Evolutionary conservation across 2,329 filamentous ascomycete species (phyloP), one percentile per base, ranked within the genome.

Genomic region (Thielaviopsis euricoi): DNA sequence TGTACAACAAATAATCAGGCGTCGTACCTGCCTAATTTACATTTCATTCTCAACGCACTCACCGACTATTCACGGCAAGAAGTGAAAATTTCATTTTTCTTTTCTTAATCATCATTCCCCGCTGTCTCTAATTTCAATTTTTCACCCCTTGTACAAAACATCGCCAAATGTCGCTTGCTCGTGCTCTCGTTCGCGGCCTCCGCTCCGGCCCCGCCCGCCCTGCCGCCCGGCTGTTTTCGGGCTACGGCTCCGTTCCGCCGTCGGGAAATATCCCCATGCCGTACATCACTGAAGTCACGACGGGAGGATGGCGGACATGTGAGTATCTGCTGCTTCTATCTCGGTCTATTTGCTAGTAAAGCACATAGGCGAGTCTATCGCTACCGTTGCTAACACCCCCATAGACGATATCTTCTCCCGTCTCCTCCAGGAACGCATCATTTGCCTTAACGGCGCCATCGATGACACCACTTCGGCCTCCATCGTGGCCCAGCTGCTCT

Each of bases 401-500:
- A n/a, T 33, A 59, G 58, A 59, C 29, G 86, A 90, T 67, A 89
- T 90, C 63, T 90, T 90, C 71, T 89, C 86, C 21, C 84, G 88
- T 66, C 74, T 90, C 6, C 72, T 90, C 19, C 37, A 88, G 82
- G 91, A 97, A 76, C 87, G 91, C 62, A 97, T 97, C 66, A 79
- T 98, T 66, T 95, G 87, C 68, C 79, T 97, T 40, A 96, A 95
- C 66, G 91, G 91, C 66, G 78, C 87, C 67, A 89, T 97, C 59
- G 87, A 97, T 73, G 88, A 95, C 67, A 85, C 81, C 49, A 82
- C 93, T 64, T 95, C 89, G 43, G 91, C 93, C n/a, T 87, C 86
- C 49, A 89, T 97, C 62, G 91, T 97, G 26, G 89, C 93, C 1
- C 94, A 98, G 69, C 82, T 98, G 22, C 85, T 98, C 62, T 98